Conservation (phyloP, 257 asterid genomes). For the Plectranthus barbatus region DNA sequence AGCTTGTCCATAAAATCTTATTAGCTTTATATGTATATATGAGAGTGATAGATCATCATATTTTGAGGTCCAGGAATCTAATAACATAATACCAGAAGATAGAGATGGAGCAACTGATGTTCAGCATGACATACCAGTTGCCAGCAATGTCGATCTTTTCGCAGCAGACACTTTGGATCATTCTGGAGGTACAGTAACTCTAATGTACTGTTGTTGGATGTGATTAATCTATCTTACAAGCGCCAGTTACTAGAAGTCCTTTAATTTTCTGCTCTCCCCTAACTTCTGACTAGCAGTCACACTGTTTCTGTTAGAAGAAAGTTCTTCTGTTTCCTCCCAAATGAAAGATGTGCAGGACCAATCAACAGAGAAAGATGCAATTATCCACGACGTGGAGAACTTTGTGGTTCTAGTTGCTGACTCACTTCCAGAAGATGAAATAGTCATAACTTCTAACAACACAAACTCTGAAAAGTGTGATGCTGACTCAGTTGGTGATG, state of each 20-base stretch:
- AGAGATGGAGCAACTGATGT: constrained; percentile 22
- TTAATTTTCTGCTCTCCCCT: background rate
- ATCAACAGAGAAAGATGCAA: constrained; percentile 24
- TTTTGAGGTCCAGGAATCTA: constrained; percentile 15
- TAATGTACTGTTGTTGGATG: constrained; percentile 1
- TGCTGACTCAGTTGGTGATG: constrained; percentile 49
- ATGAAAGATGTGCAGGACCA: constrained; percentile 19
- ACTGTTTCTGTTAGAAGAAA: constrained; percentile 29
- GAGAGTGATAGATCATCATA: constrained; percentile 33
- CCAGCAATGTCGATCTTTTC: constrained; percentile 29
- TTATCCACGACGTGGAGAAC: constrained; percentile 20
- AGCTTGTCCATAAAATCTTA: constrained; percentile 11
- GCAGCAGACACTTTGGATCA: constrained; percentile 61
- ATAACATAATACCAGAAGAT: constrained; percentile 25
- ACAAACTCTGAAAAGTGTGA: constrained; percentile 43
- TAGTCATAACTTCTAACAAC: constrained; percentile 22
- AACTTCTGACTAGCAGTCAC: background rate
- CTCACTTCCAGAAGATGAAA: constrained; percentile 54
- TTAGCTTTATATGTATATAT: constrained; percentile 20
- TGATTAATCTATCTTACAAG: background rate
- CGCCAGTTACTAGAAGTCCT: background rate
- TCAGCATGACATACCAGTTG: constrained; percentile 28
- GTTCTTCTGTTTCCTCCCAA: constrained; percentile 20
- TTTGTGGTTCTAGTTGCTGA: constrained; percentile 33
- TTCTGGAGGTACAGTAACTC: constrained; percentile 41